Conservation (phyloP, 2,329 filamentous ascomycete genomes). For the Clarireedia paspali region DNA sequence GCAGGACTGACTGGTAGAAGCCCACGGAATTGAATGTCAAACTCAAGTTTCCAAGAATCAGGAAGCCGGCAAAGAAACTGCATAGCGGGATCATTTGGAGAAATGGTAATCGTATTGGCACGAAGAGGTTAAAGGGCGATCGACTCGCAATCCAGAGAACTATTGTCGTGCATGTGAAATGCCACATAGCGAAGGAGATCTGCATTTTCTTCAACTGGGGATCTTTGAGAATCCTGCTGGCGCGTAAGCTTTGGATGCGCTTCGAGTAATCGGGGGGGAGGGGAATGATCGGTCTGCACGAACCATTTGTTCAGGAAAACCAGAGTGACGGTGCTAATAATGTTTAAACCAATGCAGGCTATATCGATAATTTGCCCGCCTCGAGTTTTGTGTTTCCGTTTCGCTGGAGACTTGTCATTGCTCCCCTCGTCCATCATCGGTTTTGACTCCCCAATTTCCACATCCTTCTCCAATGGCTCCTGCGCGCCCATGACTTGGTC, state of each 20-base stretch:
- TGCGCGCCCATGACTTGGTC: neutral
- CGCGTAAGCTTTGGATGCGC: neutral
- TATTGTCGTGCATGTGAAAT: conserved; percentile 37
- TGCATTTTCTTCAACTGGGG: conserved; percentile 36
- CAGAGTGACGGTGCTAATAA: conserved; percentile 34
- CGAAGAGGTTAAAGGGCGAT: conserved; percentile 37
- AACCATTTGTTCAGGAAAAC: conserved; percentile 40
- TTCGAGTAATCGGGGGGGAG: neutral
- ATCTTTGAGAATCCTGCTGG: conserved; percentile 36
- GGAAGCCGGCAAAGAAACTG: conserved; percentile 38
- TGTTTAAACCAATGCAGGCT: conserved; percentile 35
- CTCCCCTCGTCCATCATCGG: conserved; percentile 14
- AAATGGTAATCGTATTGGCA: conserved; percentile 35
- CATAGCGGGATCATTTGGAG: conserved; percentile 38
- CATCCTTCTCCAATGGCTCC: conserved; percentile 16
- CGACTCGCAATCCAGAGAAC: conserved; percentile 36
- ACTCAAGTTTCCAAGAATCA: conserved; percentile 38
- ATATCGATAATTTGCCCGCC: conserved; percentile 19
- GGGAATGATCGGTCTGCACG: neutral
- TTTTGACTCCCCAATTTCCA: conserved; percentile 20
- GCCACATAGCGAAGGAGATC: conserved; percentile 40
- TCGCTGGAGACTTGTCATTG: neutral
- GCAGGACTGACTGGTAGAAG: conserved; percentile 34
- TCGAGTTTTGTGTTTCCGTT: conserved; percentile 6
- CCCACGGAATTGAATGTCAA: conserved; percentile 39